Evolutionary conservation across 2,329 filamentous ascomycete genomes (phyloP), one percentile per base, ranked within the genome.

Genomic region (Epichloe gansuensis): DNA sequence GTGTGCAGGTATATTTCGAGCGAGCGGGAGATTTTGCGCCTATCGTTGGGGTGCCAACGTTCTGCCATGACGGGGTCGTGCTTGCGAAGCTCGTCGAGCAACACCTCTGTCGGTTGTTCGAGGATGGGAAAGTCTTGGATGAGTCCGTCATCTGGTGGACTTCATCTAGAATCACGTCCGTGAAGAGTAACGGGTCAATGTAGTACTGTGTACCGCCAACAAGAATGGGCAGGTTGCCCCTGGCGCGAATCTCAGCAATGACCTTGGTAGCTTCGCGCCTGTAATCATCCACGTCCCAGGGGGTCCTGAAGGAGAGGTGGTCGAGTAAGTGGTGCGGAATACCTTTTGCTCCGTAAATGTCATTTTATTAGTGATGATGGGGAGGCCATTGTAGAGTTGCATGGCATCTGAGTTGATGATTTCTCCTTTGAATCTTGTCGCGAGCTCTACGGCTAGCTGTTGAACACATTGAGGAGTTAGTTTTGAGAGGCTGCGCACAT

Each of bases 191-290:
- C 1, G 88, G 83, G 62, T 96, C 90, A 0, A 88, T 86, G 64
- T 98, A 98, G 70, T 97, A 98, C 62, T 95, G 89, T 11, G 91
- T 95, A 8, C 93, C 93, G 28, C 93, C 93, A 1, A 97, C 93
- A 0, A 98, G 71, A 31, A 98, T 90, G 0, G 93, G 93, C 12
- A 96, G 68, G 56, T 85, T 87, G 0, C 89, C 88, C 60, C 91
- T 77, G 7, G 72, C 73, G 48, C 85, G 79, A 51, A 98, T 95
- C 43, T 93, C 88, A 25, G 77, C 70, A 56, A 98, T 91, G 15
- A 85, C 72, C 15, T 72, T 72, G 35, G 78, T 72, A 1, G 88
- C 87, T 59, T 86, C 82, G 44, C 74, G 74, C 47, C 86, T 86
- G 64, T 94, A 98, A 31, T 80, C 75, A 0, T 85, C 81, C 8